Evolutionary conservation across 768 basidiomycete species (phyloP).

Genomic region (Leucogyrophana mollusca): DNA sequence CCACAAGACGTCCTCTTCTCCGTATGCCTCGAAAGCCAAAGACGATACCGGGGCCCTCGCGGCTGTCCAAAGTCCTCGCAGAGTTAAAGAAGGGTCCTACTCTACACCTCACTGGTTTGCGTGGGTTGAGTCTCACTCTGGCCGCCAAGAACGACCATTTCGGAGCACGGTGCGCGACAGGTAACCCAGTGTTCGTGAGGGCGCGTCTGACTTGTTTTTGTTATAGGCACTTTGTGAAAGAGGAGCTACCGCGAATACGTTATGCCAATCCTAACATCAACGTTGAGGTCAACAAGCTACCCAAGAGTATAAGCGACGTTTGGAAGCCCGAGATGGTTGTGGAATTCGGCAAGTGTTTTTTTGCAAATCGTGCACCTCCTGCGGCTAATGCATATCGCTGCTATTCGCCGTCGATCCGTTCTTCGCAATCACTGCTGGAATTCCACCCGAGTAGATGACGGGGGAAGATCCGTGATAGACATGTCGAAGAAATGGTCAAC

Average conservation of each 20-base stretch:
- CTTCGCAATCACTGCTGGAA: background rate
- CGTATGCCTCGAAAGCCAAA: slow-evolving; percentile 17
- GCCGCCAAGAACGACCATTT: slow-evolving; percentile 70
- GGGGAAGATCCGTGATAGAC: slow-evolving; percentile 43
- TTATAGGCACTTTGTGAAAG: slow-evolving; percentile 72
- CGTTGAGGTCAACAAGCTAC: slow-evolving; percentile 55
- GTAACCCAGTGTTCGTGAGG: background rate
- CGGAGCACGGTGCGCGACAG: slow-evolving; percentile 59
- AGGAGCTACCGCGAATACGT: slow-evolving; percentile 75
- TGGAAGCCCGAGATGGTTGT: slow-evolving; percentile 65
- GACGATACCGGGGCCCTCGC: slow-evolving; percentile 46
- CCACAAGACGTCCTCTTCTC: too few species aligned
- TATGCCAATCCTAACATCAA: slow-evolving; percentile 70
- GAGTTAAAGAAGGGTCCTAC: slow-evolving; percentile 51
- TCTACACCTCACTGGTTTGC: slow-evolving; percentile 48
- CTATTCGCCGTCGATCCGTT: background rate
- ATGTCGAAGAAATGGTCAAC: slow-evolving; percentile 71
- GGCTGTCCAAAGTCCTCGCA: slow-evolving; percentile 52
- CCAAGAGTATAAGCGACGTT: slow-evolving; percentile 49
- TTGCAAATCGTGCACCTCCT: too few species aligned
- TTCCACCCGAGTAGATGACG: slow-evolving; percentile 42
- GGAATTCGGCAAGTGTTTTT: slow-evolving; percentile 57
- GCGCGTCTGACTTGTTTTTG: background rate
- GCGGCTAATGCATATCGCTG: background rate
- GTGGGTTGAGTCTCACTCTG: slow-evolving; percentile 51